Evolutionary conservation across 176 grass and related monocot genomes (phyloP).

Genomic region (Coix lacrymajobi): DNA sequence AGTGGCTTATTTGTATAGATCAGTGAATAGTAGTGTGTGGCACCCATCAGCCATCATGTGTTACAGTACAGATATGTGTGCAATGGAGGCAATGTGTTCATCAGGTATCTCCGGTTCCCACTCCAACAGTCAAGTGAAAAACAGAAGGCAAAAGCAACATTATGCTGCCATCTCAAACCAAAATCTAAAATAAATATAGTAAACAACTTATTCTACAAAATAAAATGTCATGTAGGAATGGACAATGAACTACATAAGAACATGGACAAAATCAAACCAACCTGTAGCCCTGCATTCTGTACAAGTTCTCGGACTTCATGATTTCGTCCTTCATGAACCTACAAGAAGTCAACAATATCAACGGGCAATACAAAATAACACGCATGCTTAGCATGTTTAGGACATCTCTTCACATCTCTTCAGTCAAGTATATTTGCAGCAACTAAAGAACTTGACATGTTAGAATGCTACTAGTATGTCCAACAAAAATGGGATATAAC

Average conservation of each 20-base stretch:
- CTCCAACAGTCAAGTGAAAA: not conserved
- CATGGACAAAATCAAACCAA: constrained; percentile 32
- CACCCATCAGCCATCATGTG: not conserved
- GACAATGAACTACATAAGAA: not conserved
- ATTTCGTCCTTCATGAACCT: constrained; percentile 99
- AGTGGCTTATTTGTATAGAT: not conserved
- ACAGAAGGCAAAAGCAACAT: constrained; percentile 5
- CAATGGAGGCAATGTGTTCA: not conserved
- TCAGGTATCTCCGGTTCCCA: not conserved
- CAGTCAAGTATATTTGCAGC: not conserved
- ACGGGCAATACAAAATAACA: not conserved
- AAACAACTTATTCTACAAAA: not conserved
- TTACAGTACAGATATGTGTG: not conserved
- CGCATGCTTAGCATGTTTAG: not conserved
- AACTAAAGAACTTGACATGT: not conserved
- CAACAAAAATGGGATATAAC: not conserved
- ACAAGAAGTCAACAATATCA: constrained; percentile 34
- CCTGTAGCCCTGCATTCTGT: constrained; percentile 81
- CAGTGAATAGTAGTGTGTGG: not conserved
- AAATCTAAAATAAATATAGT: not conserved
- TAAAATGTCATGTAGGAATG: constrained; percentile 1
- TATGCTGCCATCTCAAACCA: not conserved
- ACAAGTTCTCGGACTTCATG: constrained; percentile 95
- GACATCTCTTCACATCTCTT: not conserved
- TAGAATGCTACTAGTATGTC: not conserved